phyloP scores from a whole-genome alignment of 352 stramenopile species.

The Phytopythium aichiense region DNA sequence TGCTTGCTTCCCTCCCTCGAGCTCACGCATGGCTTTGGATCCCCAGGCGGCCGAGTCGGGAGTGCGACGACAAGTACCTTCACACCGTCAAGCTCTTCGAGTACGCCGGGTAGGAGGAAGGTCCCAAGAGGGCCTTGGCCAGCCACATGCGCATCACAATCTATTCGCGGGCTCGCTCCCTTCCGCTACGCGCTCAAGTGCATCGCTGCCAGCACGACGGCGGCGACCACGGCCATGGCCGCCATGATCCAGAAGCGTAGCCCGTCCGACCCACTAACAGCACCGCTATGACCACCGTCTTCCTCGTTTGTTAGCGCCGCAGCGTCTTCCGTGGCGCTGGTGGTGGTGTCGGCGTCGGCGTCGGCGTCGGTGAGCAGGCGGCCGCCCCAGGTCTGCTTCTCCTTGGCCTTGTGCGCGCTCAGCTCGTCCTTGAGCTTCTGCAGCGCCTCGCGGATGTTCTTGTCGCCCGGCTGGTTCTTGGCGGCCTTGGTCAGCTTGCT shows the following conservation, averaged over 20 bases:
- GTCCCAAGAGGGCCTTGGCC: not conserved
- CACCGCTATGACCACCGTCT: not conserved
- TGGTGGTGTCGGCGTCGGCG: not conserved
- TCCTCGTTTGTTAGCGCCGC: constrained; percentile 6
- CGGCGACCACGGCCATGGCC: constrained; percentile 31
- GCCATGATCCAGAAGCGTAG: constrained; percentile 32
- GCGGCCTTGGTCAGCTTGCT: constrained; percentile 64
- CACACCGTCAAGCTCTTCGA: constrained; percentile 77
- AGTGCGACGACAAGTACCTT: constrained; percentile 83
- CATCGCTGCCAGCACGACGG: constrained; percentile 27
- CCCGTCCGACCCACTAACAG: constrained; percentile 6
- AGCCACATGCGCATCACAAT: constrained; percentile 12
- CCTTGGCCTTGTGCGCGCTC: constrained; percentile 45
- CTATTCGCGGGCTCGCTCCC: not conserved
- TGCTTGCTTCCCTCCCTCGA: not conserved
- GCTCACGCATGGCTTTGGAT: not conserved
- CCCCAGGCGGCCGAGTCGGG: constrained; percentile 45
- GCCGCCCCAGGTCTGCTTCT: constrained; percentile 72
- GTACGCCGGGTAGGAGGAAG: constrained; percentile 30
- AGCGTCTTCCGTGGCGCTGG: constrained; percentile 5
- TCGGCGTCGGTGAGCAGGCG: constrained; percentile 32
- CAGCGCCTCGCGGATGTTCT: constrained; percentile 61
- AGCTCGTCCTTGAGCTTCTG: constrained; percentile 45
- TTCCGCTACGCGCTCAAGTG: constrained; percentile 24
- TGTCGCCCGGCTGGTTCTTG: constrained; percentile 59